Percentiles rank a stretch among this genome's conserved stretches.
phyloP scores from a whole-genome alignment of 78 protist genomes.

The Dictyostelium citrinum region DNA sequence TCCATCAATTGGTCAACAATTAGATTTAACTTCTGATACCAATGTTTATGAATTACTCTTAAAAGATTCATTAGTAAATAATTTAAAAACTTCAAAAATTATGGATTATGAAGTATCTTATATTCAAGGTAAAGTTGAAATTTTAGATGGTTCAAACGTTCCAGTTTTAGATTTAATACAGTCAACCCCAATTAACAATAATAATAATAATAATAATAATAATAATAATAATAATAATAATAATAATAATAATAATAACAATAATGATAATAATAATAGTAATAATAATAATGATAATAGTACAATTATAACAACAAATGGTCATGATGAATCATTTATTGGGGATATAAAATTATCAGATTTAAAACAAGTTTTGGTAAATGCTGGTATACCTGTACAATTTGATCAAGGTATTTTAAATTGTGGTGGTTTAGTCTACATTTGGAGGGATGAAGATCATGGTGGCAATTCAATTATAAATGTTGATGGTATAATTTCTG shows the following conservation, averaged over 20 bases:
- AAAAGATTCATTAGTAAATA: conserved; percentile 40
- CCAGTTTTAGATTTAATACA: background rate
- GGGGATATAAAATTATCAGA: conserved; percentile 73
- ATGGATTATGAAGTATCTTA: conserved; percentile 45
- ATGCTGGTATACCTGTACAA: conserved; percentile 24
- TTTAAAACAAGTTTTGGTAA: conserved; percentile 24
- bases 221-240: background rate
- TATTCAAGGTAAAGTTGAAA: conserved; percentile 45
- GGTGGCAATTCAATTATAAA: conserved; percentile 52
- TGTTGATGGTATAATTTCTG: conserved; percentile 60
- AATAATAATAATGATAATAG: background rate
- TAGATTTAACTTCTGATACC: conserved; percentile 68
- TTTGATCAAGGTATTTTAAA: conserved; percentile 64
- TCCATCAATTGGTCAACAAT: conserved; percentile 2
- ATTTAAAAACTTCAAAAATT: conserved; percentile 33
- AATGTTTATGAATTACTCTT: conserved; percentile 58
- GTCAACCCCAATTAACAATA: background rate
- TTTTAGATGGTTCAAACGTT: background rate
- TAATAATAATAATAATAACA: background rate
- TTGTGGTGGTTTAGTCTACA: conserved; percentile 26
- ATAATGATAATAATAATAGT: background rate
- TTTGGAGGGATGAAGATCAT: conserved; percentile 67
- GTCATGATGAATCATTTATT: conserved; percentile 45
- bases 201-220: background rate
- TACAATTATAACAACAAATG: background rate